Evolutionary conservation across 2,329 filamentous ascomycete genomes (phyloP), one percentile per base, ranked within the genome.

Genomic region (Aspergillus pseudoviridinutans): DNA sequence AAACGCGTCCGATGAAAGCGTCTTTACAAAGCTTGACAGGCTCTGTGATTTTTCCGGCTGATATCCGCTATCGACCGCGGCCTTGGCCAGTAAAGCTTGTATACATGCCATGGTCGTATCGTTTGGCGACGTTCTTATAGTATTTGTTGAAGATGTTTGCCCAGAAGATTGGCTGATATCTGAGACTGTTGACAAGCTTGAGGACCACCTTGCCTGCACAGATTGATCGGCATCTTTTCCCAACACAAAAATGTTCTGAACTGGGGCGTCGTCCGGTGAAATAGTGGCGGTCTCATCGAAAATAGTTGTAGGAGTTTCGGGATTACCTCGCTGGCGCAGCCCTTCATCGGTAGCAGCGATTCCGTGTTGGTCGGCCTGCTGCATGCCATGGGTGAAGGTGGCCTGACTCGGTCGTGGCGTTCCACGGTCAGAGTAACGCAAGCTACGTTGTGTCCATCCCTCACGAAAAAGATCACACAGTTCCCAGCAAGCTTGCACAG

Each of bases 401-500:
- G 87, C 84, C 71, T 96, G 91, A 55, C 83, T 90, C 1, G 92
- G 90, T 41, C 91, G 83, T 14, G 93, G 92, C 1, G 92, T 96
- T 49, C 89, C 89, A 55, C 92, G 82, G 60, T 96, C 92, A 4
- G 92, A 70, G 50, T 61, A 68, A 28, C 70, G 91, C 54, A 91
- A 85, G 50, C 94, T 86, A 42, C 68, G 64, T 66, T 94, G 90
- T 3, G 90, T 91, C 91, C 92, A 96, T 20, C 91, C 91, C 76
- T 94, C 90, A 50, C 91, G 84, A 79, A 97, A 96, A 54, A 97
- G 86, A 75, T 97, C 91, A 71, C 91, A 96, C 5, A 97, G 82
- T 64, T 96, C 92, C 91, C 91, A 97, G 72, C 92, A 97, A 14
- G 92, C 91, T 69, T 96, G 92, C 0, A 96, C 89, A 1, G 92